Evolutionary conservation across 1,139 yeast genomes (phyloP).

Genomic region (Blastobotrys buckinghamii): DNA sequence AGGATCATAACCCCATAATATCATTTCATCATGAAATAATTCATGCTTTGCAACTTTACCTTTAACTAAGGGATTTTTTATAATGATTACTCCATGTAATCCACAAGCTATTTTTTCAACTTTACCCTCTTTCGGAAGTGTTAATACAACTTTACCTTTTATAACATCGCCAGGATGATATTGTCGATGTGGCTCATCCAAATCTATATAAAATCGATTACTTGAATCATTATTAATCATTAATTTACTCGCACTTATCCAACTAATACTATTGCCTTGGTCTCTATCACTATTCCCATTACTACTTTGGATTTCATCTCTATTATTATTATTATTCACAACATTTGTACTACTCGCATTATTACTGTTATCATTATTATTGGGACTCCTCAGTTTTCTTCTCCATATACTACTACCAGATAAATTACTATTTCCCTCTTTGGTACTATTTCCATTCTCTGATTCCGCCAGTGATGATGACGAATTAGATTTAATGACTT

Average conservation of each 20-base stretch:
- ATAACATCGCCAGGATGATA: constrained; percentile 66
- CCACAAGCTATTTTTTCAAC: constrained; percentile 25
- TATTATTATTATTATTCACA: background rate
- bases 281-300: background rate
- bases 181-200: constrained; percentile 67
- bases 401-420: background rate
- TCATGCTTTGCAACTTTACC: constrained; percentile 32
- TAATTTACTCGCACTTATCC: background rate
- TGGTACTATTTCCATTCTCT: background rate
- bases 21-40: constrained; percentile 59
- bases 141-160: constrained; percentile 35
- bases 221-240: background rate
- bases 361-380: background rate
- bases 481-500: background rate
- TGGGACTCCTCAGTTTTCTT: background rate
- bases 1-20: constrained; percentile 51
- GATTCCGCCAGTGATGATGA: background rate
- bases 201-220: constrained; percentile 58
- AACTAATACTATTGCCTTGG: background rate
- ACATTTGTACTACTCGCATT: background rate
- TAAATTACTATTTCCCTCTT: background rate
- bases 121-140: constrained; percentile 25
- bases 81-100: constrained; percentile 28
- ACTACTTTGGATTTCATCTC: background rate
- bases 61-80: constrained; percentile 40